Conservation (phyloP, 257 asterid species). For the Scutellaria minor region DNA sequence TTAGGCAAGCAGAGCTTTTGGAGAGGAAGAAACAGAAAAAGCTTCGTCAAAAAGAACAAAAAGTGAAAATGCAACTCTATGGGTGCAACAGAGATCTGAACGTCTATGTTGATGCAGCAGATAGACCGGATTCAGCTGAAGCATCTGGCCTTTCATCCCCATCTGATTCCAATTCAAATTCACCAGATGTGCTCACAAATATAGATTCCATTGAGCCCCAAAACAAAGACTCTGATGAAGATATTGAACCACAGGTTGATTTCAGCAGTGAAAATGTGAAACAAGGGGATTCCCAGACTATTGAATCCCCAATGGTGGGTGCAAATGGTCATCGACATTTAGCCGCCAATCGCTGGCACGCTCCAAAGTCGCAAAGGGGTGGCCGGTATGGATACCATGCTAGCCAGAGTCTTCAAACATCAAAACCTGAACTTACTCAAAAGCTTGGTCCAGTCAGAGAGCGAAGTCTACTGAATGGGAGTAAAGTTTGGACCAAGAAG, state of each 20-base stretch:
- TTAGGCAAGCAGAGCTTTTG: slow-evolving; percentile 71
- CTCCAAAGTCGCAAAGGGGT: slow-evolving; percentile 56
- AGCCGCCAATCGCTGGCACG: slow-evolving; percentile 56
- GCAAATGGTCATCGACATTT: slow-evolving; percentile 42
- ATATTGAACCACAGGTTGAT: slow-evolving; percentile 49
- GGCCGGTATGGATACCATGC: slow-evolving; percentile 54
- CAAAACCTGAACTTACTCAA: slow-evolving; percentile 54
- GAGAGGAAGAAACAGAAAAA: slow-evolving; percentile 80
- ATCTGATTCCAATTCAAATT: slow-evolving; percentile 47
- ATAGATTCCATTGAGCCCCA: slow-evolving; percentile 45
- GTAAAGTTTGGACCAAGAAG: slow-evolving; percentile 83
- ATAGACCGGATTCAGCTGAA: slow-evolving; percentile 51
- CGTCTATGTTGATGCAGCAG: slow-evolving; percentile 45
- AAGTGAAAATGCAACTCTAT: slow-evolving; percentile 55
- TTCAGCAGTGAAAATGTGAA: slow-evolving; percentile 40
- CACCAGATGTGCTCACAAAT: slow-evolving; percentile 42
- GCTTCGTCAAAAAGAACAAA: slow-evolving; percentile 86
- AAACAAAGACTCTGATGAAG: slow-evolving; percentile 46
- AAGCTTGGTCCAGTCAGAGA: slow-evolving; percentile 60
- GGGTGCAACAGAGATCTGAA: slow-evolving; percentile 42
- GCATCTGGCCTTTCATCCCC: slow-evolving; percentile 51
- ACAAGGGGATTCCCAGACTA: slow-evolving; percentile 46
- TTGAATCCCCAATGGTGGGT: slow-evolving; percentile 44
- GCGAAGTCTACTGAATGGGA: slow-evolving; percentile 43
- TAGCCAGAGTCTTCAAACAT: slow-evolving; percentile 51